Base-by-base conservation (phyloP, 179 eudicot genomes). In the Amaranthus tricolor region DNA sequence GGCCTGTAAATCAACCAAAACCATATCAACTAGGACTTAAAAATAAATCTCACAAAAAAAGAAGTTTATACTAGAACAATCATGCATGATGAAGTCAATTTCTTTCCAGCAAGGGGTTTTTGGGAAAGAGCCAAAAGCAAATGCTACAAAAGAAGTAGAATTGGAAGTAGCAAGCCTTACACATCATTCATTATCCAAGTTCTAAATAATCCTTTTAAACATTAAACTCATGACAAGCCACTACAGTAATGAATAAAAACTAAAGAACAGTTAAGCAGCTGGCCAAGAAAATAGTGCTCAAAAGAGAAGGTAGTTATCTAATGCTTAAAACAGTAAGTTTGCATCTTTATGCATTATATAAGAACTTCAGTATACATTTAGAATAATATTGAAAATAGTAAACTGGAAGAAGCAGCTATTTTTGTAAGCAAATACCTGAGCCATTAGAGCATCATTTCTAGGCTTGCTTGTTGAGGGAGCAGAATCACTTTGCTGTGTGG, bases 401-500 rank as follows among this genome's bases (percentile, higher is more conserved):
- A 7, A 62, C 40, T 24, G 15, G 68, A 61, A 56, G 15, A 12
- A 59, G 14, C 43, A 59, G 12, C 15, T 24, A 31, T 24, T 0
- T 9, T 19, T 12, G 68, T 55, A 71, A 40, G 62, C 17, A 71
- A 73, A 78, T 79, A 95, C 99, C 98, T 95, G 93, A 60, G 89
- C 88, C 81, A 86, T 43, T 74, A 95, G 78, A 62, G 91, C 83
- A 76, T 93, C 97, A 82, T 82, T 88, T 47, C 81, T 84, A 16
- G 98, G 92, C 83, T 86, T 93, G 76, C 82, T 57, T 67, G 81
- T 80, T 52, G 92, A 65, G 58, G 85, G 71, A 62, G 83, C 76
- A 63, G 94, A 74, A 73, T 87, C 89, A 70, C 74, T 87, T 66
- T 84, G 88, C 64, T 64, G 81, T 16, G 87, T 49, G 77, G 87